Evolutionary conservation across 129 eudicot species (phyloP), one percentile per base, ranked within the genome.

Genomic region (Pulicaria dysenterica): DNA sequence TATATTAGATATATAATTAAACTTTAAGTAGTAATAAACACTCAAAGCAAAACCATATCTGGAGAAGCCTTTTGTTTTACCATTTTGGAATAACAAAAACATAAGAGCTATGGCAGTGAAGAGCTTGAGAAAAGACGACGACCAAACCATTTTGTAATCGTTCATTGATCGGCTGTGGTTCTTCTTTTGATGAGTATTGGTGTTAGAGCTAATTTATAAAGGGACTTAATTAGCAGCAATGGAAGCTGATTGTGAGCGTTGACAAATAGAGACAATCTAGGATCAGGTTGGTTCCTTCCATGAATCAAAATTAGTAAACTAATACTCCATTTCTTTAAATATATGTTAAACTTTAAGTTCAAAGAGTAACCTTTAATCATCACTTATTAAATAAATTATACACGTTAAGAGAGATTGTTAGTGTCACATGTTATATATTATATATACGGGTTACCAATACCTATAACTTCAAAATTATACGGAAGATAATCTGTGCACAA

Each of bases 201-300:
- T 17, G 15, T 19, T 16, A 11, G 10, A 5, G 51, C 48, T 46
- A 38, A 61, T 62, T 73, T 49, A 73, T 73, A 50, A 51, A 73
- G 31, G 31, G 51, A 36, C 31, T 24, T 24, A n/a, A n/a, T n/a
- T n/a, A 2, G 31, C 31, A 61, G 70, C 49, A 51, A 61, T 36
- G 61, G 51, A 73, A 73, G 62, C 57, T n/a, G 19, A 58, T 58
- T n/a, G 62, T 50, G 51, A 57, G 78, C 62, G 78, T 73, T 73
- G 78, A 73, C 78, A 47, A 48, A 38, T 47, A 73, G 78, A 73
- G 78, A 61, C 78, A 73, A 73, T 73, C 70, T 39, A 73, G 78
- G 78, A 73, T 62, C 78, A 73, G 70, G 78, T 61, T 49, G 61
- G 58, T 49, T 47, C 51, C 60, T 73, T 47, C 77, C 77, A 61